phyloP scores from a whole-genome alignment of 495 filamentous ascomycete genomes.

The Trichocladium antarcticum region DNA sequence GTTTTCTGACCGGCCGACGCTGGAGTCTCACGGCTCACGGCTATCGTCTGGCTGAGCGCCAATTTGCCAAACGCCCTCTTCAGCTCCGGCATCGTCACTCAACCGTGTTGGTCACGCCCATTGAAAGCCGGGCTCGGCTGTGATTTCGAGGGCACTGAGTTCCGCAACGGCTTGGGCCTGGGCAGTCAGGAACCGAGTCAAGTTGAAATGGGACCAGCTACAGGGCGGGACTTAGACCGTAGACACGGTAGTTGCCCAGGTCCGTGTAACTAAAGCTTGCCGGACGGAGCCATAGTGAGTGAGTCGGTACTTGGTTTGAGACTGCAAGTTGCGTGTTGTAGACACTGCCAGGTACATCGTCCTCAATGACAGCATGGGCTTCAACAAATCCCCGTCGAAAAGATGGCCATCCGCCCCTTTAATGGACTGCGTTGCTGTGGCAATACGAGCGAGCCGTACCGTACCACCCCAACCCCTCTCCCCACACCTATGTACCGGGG shows the following conservation, averaged over 20 bases:
- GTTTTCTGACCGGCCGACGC: no score
- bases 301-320: background rate
- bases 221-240: constrained; percentile 33
- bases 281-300: constrained; percentile 41
- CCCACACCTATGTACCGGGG: no score
- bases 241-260: constrained; percentile 38
- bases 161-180: constrained; percentile 44
- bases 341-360: no score
- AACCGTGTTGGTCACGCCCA: constrained; percentile 38
- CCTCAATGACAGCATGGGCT: no score
- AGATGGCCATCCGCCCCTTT: no score
- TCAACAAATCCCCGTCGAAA: background rate
- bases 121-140: constrained; percentile 31
- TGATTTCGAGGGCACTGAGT: constrained; percentile 41
- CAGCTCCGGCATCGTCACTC: constrained; percentile 36
- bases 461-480: no score
- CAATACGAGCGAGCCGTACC: no score
- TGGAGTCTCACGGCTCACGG: background rate
- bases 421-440: no score
- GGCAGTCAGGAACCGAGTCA: background rate
- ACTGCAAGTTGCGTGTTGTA: background rate
- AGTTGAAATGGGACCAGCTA: background rate
- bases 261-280: constrained; percentile 42
- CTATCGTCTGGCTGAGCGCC: constrained; percentile 33
- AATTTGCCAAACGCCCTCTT: constrained; percentile 41